These are phyloP conservation scores for Clausena lansium DNA, from an alignment of 345 rosid species.

Conservation along the genomic window DNA sequence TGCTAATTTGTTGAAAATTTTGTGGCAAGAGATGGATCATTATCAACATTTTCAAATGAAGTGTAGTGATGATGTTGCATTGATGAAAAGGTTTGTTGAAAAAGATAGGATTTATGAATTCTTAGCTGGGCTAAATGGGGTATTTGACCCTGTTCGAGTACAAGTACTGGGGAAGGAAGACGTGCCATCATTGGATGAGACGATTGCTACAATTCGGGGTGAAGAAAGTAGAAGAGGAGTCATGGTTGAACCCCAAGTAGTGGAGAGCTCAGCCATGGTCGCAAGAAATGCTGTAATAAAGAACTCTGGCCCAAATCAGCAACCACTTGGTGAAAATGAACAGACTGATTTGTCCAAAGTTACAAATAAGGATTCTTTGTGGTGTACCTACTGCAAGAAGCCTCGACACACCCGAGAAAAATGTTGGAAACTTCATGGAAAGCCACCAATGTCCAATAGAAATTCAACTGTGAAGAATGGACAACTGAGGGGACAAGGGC, in stretches of 20 bases:
- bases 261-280: neutral
- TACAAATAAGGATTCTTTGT: neutral
- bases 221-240: neutral
- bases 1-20: neutral
- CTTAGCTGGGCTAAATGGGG: neutral
- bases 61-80: neutral
- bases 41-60: no score
- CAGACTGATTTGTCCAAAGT: neutral
- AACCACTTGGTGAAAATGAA: neutral
- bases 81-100: neutral
- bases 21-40: no score
- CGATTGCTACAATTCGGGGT: neutral
- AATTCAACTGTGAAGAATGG: no score
- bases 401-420: fast-evolving
- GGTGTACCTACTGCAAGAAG: neutral
- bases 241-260: neutral
- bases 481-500: neutral
- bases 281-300: neutral
- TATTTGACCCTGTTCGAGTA: neutral
- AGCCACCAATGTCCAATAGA: no score
- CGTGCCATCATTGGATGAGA: neutral
- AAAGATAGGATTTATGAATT: neutral
- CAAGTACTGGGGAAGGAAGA: slow-evolving; percentile 3
- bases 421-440: neutral
- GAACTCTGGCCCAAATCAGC: neutral